Evolutionary conservation across 352 stramenopile species (phyloP).

Genomic region (Pythium rishiriense): DNA sequence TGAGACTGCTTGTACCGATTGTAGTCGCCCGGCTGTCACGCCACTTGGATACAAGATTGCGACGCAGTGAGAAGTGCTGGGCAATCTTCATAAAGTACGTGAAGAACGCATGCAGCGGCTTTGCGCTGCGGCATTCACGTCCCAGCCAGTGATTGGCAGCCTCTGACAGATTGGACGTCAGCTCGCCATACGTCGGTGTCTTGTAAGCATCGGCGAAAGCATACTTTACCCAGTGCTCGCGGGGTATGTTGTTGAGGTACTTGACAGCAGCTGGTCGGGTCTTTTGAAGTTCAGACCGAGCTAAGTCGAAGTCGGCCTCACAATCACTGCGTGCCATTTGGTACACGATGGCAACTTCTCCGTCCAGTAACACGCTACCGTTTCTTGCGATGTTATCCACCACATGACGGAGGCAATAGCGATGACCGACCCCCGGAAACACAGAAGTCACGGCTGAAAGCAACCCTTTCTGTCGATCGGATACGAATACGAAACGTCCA

Average conservation of each 20-base stretch:
- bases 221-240: conserved; percentile 16
- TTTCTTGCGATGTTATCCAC: conserved; percentile 11
- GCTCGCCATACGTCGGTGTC: conserved; percentile 12
- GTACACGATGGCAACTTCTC: conserved; percentile 11
- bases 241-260: conserved; percentile 1
- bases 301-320: conserved; percentile 5
- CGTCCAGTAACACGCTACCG: background rate
- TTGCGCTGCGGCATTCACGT: background rate
- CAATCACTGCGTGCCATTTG: conserved; percentile 13
- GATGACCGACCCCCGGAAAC: background rate
- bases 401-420: conserved; percentile 18
- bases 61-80: no score
- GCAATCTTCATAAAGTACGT: background rate
- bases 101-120: background rate
- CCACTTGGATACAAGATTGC: no score
- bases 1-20: background rate
- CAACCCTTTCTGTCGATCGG: conserved; percentile 12
- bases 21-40: no score
- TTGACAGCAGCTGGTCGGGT: background rate
- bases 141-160: background rate
- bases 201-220: background rate
- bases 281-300: background rate
- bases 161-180: conserved; percentile 3
- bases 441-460: conserved; percentile 2
- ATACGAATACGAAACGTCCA: background rate